Conservation (phyloP, 1,284 basidiomycete genomes). For the Heterobasidion annosum region DNA sequence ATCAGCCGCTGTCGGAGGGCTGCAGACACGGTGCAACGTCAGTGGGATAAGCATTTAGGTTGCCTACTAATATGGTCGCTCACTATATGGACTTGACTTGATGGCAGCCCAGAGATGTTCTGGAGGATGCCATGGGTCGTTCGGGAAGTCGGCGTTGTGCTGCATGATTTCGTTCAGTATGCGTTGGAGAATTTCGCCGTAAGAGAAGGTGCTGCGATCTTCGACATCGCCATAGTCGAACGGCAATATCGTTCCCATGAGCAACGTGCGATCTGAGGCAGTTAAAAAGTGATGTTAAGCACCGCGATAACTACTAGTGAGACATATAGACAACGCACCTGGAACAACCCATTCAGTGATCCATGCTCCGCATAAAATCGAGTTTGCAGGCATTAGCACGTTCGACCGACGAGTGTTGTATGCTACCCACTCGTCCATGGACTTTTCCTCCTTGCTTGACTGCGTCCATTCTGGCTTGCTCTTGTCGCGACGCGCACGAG, state of each 20-base stretch:
- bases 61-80: background rate
- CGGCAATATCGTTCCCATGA: background rate
- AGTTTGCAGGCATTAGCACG: background rate
- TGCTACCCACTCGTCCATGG: background rate
- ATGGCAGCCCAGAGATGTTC: conserved; percentile 1
- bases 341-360: background rate
- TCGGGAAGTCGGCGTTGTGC: background rate
- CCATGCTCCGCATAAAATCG: background rate
- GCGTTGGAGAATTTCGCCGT: background rate
- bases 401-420: background rate
- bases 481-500: background rate
- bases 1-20: background rate
- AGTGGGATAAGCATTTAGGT: background rate
- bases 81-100: background rate
- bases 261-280: background rate
- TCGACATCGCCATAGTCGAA: conserved; percentile 2
- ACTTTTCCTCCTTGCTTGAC: background rate
- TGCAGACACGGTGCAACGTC: background rate
- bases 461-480: background rate
- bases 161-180: background rate
- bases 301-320: no score
- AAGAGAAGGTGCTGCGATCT: conserved; percentile 1
- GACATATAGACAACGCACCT: background rate
- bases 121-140: conserved; percentile 1
- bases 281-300: no score